Conservation (phyloP, 1,284 basidiomycete genomes). For the Rhizoctonia solani region DNA sequence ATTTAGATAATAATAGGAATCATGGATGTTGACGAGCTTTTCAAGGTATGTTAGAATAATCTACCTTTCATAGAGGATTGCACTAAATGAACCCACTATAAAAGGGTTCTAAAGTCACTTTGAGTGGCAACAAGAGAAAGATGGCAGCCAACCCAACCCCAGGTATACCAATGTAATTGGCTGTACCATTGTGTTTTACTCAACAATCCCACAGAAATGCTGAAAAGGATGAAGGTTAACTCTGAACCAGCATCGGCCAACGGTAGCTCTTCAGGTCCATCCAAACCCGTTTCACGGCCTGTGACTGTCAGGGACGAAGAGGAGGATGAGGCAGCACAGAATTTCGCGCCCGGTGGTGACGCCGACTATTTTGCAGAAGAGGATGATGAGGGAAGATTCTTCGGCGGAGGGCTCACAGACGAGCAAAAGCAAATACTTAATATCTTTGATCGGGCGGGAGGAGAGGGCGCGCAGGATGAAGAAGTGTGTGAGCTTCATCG, state of each 20-base stretch:
- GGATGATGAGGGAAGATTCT: slow-evolving; percentile 91
- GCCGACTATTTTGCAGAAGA: slow-evolving; percentile 89
- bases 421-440: slow-evolving; percentile 90
- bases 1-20: background rate
- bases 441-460: slow-evolving; percentile 77
- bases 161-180: slow-evolving; percentile 38
- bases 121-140: slow-evolving; percentile 70
- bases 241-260: slow-evolving; percentile 41
- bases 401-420: slow-evolving; percentile 78
- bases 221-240: slow-evolving; percentile 75
- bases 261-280: slow-evolving; percentile 42
- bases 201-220: slow-evolving; percentile 55
- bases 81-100: background rate
- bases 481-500: slow-evolving; percentile 57
- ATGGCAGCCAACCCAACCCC: slow-evolving; percentile 81
- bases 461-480: slow-evolving; percentile 63
- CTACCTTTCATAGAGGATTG: slow-evolving; percentile 5
- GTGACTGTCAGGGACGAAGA: slow-evolving; percentile 59
- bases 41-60: slow-evolving; percentile 62
- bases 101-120: slow-evolving; percentile 71
- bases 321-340: slow-evolving; percentile 49
- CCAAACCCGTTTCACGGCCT: slow-evolving; percentile 51
- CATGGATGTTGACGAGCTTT: slow-evolving; percentile 81
- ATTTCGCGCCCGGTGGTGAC: slow-evolving; percentile 78
- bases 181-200: background rate